A percentile compares a stretch with the other conserved stretches of the same genome.
phyloP scores from a whole-genome alignment of 768 basidiomycete species.

The Terana coerulea region DNA sequence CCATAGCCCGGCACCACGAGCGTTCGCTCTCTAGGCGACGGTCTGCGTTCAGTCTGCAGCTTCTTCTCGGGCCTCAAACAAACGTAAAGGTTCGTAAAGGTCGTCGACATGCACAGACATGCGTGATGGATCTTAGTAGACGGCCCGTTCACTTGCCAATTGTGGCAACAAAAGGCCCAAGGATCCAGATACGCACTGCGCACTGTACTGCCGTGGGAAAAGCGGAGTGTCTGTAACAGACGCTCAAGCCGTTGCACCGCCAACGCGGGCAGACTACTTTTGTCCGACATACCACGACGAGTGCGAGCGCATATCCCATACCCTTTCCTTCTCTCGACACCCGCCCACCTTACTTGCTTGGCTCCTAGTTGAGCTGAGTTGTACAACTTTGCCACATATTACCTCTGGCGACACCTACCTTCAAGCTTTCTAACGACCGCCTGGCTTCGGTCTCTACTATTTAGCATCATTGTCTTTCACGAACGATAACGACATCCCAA shows the following conservation, averaged over 20 bases:
- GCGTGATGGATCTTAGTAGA: no score
- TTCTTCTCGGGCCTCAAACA: no score
- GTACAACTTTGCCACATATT: not conserved
- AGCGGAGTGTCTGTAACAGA: no score
- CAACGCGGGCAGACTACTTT: not conserved
- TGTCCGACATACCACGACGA: constrained; percentile 7
- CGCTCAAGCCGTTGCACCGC: constrained; percentile 6
- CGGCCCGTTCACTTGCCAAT: no score
- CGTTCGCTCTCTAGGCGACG: no score
- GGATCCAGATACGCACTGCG: no score
- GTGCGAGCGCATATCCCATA: not conserved
- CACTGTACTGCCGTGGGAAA: no score
- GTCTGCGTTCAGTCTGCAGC: no score
- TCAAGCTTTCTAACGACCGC: not conserved
- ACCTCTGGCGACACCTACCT: constrained; percentile 3
- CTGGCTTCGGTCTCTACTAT: not conserved
- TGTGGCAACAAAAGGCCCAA: no score
- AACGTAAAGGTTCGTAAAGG: no score
- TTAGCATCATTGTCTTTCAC: constrained; percentile 1
- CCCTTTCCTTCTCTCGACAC: not conserved
- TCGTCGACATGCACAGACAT: no score
- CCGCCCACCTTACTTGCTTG: not conserved
- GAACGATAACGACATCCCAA: not conserved
- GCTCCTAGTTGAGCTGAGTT: constrained; percentile 1
- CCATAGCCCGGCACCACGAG: no score